Evolutionary conservation across 306 rosid genomes (phyloP).

Genomic region (Astragalus membranaceus): DNA sequence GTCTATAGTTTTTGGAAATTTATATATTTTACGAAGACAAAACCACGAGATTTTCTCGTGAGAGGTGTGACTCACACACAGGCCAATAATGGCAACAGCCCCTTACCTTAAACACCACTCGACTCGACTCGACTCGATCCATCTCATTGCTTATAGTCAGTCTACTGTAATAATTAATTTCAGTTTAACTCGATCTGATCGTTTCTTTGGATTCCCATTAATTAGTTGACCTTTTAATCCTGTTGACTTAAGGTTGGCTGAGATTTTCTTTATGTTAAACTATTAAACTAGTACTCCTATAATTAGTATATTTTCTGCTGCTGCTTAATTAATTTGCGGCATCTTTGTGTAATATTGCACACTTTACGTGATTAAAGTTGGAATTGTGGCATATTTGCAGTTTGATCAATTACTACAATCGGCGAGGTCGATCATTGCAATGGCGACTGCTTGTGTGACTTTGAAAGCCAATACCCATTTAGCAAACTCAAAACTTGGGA

Average conservation of each 20-base stretch:
- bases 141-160: constrained; percentile 32
- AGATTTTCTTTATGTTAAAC: neutral
- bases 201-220: neutral
- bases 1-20: neutral
- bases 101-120: constrained; percentile 29
- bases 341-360: constrained; percentile 31
- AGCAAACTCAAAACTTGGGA: constrained; percentile 23
- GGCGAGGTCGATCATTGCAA: constrained; percentile 27
- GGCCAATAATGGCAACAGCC: constrained; percentile 29
- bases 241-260: neutral
- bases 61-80: constrained; percentile 14
- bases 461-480: constrained; percentile 41
- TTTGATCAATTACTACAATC: neutral
- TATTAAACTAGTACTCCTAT: neutral
- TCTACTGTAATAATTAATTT: neutral
- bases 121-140: constrained; percentile 5
- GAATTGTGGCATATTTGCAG: no score
- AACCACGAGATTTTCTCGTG: constrained; percentile 35
- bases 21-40: neutral
- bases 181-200: neutral
- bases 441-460: constrained; percentile 55
- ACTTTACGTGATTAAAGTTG: no score
- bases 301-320: neutral
- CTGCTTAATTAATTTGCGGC: constrained; percentile 4
- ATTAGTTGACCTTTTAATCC: neutral